Percentiles rank a stretch among this genome's conserved stretches.
Conservation (phyloP, 1,284 basidiomycete genomes). For the Apiotrichum veenhuisii region DNA sequence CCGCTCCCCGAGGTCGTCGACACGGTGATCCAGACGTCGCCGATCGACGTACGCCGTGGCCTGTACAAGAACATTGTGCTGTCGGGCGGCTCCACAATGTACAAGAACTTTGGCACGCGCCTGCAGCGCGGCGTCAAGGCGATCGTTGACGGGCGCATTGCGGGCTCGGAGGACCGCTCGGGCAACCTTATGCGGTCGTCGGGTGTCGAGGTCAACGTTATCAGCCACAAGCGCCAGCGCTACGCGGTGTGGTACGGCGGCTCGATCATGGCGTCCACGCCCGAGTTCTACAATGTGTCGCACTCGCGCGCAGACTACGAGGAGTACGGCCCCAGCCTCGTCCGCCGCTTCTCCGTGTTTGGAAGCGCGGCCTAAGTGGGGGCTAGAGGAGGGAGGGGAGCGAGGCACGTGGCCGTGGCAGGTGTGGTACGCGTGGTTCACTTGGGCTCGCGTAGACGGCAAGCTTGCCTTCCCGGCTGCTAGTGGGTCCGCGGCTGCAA, state of each 20-base stretch:
- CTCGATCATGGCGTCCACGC: conserved; percentile 86
- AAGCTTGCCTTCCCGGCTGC: background rate
- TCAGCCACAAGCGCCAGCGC: conserved; percentile 96
- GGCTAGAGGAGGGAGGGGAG: too few species aligned
- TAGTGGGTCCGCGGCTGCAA: background rate
- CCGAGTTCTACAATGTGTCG: conserved; percentile 96
- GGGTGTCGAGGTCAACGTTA: conserved; percentile 94
- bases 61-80: conserved; percentile 97
- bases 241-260: conserved; percentile 99
- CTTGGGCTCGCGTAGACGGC: too few species aligned
- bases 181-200: conserved; percentile 79
- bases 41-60: conserved; percentile 90
- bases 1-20: conserved; percentile 97
- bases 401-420: too few species aligned
- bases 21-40: conserved; percentile 89
- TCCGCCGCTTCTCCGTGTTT: conserved; percentile 90
- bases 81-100: conserved; percentile 95
- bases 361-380: conserved; percentile 73
- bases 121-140: conserved; percentile 93
- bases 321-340: conserved; percentile 93
- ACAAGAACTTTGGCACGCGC: conserved; percentile 93
- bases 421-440: too few species aligned
- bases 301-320: conserved; percentile 97
- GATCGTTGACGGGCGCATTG: conserved; percentile 85
- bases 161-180: conserved; percentile 68